Conservation (phyloP, 345 rosid genomes). For the Bretschneidera sinensis region DNA sequence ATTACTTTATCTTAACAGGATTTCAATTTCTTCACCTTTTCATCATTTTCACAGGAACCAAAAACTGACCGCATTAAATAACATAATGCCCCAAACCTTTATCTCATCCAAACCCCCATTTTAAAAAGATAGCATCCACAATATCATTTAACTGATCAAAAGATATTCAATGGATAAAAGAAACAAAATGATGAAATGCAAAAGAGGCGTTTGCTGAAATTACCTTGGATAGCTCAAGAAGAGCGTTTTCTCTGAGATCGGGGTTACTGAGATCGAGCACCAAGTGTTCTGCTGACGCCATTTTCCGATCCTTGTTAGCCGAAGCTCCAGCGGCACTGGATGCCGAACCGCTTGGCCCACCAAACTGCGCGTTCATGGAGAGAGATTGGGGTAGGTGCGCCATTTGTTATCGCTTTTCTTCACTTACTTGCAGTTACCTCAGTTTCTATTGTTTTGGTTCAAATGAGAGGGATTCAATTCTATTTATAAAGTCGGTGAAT, state of each 20-base stretch:
- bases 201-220: too few relatives aligned
- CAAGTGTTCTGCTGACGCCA: conserved; percentile 89
- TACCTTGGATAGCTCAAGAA: conserved; percentile 73
- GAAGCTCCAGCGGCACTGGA: conserved; percentile 39
- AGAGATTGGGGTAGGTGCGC: conserved; percentile 68
- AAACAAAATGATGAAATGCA: too few relatives aligned
- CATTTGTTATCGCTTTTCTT: conserved; percentile 24
- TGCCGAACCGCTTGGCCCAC: conserved; percentile 41
- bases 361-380: conserved; percentile 62
- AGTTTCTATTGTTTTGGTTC: background rate
- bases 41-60: background rate
- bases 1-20: too few relatives aligned
- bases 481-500: too few relatives aligned
- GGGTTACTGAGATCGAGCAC: conserved; percentile 92
- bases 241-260: conserved; percentile 88
- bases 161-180: background rate
- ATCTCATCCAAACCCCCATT: background rate
- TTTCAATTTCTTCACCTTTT: background rate
- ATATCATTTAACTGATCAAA: conserved; percentile 1
- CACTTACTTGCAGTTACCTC: too few relatives aligned
- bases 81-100: background rate
- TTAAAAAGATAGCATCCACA: too few relatives aligned
- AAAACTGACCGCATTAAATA: background rate
- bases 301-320: conserved; percentile 72
- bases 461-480: background rate